Evolutionary conservation across 2,329 filamentous ascomycete genomes (phyloP).

Genomic region (Cordyceps militaris): DNA sequence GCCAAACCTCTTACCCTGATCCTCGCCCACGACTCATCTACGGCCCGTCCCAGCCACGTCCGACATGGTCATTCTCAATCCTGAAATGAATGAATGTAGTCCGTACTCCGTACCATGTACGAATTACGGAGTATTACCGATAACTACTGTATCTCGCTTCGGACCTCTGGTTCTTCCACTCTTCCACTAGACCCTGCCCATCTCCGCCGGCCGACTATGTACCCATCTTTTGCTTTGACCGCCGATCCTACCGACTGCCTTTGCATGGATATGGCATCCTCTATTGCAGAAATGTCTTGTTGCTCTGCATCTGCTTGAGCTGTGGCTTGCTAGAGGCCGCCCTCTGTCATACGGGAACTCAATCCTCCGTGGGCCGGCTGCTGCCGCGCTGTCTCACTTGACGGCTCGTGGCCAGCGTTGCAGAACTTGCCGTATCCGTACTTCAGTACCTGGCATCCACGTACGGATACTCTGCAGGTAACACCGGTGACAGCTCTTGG

Average conservation of each 20-base stretch:
- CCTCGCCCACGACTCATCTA: background rate
- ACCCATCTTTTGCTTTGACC: background rate
- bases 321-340: background rate
- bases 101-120: no score
- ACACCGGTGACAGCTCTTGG: background rate
- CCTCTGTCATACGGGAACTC: background rate
- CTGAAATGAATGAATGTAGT: no score
- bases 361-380: background rate
- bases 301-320: background rate
- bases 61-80: background rate
- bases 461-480: background rate
- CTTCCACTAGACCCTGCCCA: background rate
- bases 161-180: background rate
- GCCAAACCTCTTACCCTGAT: background rate
- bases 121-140: no score
- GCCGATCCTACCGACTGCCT: conserved; percentile 2
- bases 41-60: conserved; percentile 2
- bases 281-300: background rate
- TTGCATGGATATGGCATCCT: background rate
- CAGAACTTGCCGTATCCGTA: no score
- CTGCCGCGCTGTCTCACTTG: conserved; percentile 5
- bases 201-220: background rate
- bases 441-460: background rate
- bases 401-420: background rate
- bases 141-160: no score